Conservation (phyloP, 2,329 filamentous ascomycete species). For the Fusarium abutilonis region DNA sequence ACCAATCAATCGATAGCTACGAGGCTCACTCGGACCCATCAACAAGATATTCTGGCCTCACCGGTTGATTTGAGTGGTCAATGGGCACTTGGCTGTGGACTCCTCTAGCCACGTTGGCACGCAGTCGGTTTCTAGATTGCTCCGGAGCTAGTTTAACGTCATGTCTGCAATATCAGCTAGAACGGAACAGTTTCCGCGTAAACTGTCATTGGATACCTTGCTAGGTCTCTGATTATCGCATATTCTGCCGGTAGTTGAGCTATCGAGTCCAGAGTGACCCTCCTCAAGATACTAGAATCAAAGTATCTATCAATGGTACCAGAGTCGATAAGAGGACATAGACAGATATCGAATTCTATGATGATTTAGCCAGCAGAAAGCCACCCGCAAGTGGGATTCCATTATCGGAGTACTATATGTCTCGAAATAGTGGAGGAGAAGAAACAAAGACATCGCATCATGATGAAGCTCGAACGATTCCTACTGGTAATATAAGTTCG, state of each 20-base stretch:
- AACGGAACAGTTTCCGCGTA: not conserved
- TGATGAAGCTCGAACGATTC: not conserved
- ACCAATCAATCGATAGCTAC: slow-evolving; percentile 10
- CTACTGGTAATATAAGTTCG: not conserved
- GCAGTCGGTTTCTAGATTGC: not conserved
- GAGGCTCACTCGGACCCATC: slow-evolving; percentile 13
- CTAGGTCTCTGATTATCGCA: not conserved
- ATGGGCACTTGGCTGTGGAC: not conserved
- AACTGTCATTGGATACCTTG: not conserved
- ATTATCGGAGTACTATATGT: slow-evolving; percentile 2
- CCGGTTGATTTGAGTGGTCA: slow-evolving; percentile 28
- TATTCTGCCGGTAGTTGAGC: too few relatives aligned
- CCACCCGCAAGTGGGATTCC: slow-evolving; percentile 1
- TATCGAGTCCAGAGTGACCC: not conserved
- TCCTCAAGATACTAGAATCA: not conserved
- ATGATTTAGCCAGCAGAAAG: not conserved
- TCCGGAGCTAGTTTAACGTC: not conserved
- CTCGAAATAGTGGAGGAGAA: not conserved
- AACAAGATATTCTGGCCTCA: slow-evolving; percentile 20
- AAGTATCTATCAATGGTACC: not conserved
- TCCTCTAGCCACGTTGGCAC: not conserved
- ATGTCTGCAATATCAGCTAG: not conserved
- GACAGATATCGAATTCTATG: not conserved
- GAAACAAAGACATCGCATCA: not conserved
- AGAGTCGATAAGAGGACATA: not conserved